Evolutionary conservation across 2,329 filamentous ascomycete genomes (phyloP).

Genomic region (Verticillium klebahnii): DNA sequence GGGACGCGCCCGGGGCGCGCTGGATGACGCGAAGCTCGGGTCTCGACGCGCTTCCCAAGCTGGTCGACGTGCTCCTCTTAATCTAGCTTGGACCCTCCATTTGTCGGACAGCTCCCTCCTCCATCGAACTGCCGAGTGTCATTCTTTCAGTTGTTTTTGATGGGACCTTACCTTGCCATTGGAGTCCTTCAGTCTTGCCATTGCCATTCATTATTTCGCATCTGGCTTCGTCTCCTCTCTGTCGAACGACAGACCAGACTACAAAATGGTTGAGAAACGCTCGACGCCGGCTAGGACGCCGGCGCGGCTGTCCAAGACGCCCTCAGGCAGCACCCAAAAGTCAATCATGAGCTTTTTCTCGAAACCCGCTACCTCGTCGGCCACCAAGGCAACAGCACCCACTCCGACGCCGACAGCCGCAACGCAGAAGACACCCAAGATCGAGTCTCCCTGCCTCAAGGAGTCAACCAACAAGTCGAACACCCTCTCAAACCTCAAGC

Average conservation of each 20-base stretch:
- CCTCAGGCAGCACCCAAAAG: conserved; percentile 29
- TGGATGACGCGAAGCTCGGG: neutral
- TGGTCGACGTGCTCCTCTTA: neutral
- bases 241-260: neutral
- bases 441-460: conserved; percentile 28
- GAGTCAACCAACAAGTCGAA: conserved; percentile 42
- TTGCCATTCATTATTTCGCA: neutral
- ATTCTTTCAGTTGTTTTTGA: neutral
- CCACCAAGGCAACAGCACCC: conserved; percentile 16
- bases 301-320: conserved; percentile 20
- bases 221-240: neutral
- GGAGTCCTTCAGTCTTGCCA: neutral
- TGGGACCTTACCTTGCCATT: neutral
- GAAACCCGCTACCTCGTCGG: conserved; percentile 28
- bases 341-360: conserved; percentile 41
- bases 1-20: neutral
- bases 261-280: conserved; percentile 12
- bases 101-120: conserved; percentile 4
- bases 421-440: conserved; percentile 22
- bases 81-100: neutral
- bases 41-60: neutral
- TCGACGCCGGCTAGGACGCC: conserved; percentile 27
- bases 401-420: conserved; percentile 25
- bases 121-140: neutral
- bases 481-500: conserved; percentile 31